phyloP scores from a whole-genome alignment of 2,329 filamentous ascomycete genomes.

The Epicoccum nigrum region DNA sequence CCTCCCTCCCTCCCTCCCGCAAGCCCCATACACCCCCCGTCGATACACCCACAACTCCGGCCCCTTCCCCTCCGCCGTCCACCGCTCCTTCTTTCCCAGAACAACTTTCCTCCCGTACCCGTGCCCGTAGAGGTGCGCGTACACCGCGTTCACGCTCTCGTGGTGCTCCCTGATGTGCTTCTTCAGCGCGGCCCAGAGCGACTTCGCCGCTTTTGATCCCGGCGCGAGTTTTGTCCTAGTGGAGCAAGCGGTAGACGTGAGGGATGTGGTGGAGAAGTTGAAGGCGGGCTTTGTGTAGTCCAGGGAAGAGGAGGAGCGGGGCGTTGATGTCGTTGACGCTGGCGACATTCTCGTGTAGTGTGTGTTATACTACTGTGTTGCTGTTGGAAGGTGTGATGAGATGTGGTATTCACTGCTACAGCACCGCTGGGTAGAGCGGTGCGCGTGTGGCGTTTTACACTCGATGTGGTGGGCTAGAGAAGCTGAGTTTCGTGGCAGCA shows the following conservation, averaged over 20 bases:
- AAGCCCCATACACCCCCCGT: constrained; percentile 12
- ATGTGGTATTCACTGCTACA: too few species aligned
- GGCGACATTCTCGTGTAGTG: too few species aligned
- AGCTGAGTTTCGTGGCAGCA: too few species aligned
- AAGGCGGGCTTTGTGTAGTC: not conserved
- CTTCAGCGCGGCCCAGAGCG: constrained; percentile 23
- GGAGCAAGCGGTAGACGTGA: not conserved
- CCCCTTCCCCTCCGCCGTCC: not conserved
- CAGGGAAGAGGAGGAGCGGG: constrained; percentile 24
- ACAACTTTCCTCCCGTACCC: not conserved
- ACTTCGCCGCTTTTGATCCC: not conserved
- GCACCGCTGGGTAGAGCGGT: too few species aligned
- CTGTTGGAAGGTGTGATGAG: too few species aligned
- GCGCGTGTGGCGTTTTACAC: too few species aligned
- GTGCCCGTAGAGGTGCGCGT: constrained; percentile 29
- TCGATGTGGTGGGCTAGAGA: too few species aligned
- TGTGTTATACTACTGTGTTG: too few species aligned
- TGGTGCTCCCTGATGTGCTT: constrained; percentile 30
- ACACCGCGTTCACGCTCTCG: constrained; percentile 27
- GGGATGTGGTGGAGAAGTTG: constrained; percentile 6
- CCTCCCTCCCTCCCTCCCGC: not conserved
- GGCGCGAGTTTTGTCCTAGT: not conserved
- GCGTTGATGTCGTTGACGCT: constrained; percentile 26
- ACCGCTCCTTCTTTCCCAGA: not conserved
- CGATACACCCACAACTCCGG: constrained; percentile 27